Conservation (phyloP, 2,329 filamentous ascomycete genomes). For the Aplosporella prunicola region DNA sequence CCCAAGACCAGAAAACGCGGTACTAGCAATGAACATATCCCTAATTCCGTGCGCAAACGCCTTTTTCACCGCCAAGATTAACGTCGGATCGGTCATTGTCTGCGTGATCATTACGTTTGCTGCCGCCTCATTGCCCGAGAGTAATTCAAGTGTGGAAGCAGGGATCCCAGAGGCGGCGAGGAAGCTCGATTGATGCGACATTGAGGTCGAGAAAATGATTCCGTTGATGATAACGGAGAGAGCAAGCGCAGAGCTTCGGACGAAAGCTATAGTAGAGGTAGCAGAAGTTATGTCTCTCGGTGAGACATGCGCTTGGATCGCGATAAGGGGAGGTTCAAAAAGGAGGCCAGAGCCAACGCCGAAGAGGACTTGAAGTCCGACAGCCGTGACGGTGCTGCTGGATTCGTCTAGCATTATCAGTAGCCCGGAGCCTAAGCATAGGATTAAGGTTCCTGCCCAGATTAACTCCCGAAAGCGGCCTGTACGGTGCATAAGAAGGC, state of each 20-base stretch:
- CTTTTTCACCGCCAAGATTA: slow-evolving; percentile 33
- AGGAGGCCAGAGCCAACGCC: slow-evolving; percentile 44
- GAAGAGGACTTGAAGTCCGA: slow-evolving; percentile 42
- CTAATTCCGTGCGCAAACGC: slow-evolving; percentile 35
- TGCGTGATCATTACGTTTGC: slow-evolving; percentile 50
- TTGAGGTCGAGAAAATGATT: slow-evolving; percentile 47
- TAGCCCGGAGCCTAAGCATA: slow-evolving; percentile 27
- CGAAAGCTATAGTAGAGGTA: slow-evolving; percentile 43
- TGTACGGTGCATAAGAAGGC: slow-evolving; percentile 38
- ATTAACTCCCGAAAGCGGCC: slow-evolving; percentile 33
- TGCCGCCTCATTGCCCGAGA: slow-evolving; percentile 51
- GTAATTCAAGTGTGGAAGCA: slow-evolving; percentile 34
- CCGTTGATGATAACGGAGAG: slow-evolving; percentile 42
- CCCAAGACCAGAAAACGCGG: slow-evolving; percentile 28
- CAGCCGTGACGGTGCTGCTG: slow-evolving; percentile 25
- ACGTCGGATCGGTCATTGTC: slow-evolving; percentile 35
- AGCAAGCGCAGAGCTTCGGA: slow-evolving; percentile 35
- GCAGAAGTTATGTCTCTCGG: slow-evolving; percentile 42
- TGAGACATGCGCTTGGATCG: slow-evolving; percentile 44
- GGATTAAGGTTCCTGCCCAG: slow-evolving; percentile 23
- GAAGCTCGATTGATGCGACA: slow-evolving; percentile 45
- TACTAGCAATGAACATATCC: slow-evolving; percentile 42
- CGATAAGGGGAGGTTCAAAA: slow-evolving; percentile 47
- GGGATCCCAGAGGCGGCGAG: slow-evolving; percentile 43
- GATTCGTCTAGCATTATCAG: slow-evolving; percentile 23